Evolutionary conservation across 2,329 filamentous ascomycete genomes (phyloP).

Genomic region (Pyricularia sp.): DNA sequence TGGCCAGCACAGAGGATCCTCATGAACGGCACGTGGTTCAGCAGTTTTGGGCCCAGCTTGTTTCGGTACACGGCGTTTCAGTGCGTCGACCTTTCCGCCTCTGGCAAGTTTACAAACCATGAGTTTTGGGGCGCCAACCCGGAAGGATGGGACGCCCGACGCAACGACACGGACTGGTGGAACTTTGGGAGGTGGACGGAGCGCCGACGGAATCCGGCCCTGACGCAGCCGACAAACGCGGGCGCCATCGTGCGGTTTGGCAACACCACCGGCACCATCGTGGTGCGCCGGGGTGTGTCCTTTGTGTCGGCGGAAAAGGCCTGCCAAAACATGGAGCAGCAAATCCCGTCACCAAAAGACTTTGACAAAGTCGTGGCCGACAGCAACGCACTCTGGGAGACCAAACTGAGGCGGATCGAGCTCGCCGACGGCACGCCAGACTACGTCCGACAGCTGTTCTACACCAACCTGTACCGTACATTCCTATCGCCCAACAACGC

Average conservation of each 20-base stretch:
- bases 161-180: neutral
- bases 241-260: slow-evolving; percentile 1
- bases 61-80: slow-evolving; percentile 1
- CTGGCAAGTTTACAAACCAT: neutral
- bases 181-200: neutral
- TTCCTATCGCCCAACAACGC: slow-evolving; percentile 1
- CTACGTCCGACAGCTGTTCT: neutral
- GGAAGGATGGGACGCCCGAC: neutral
- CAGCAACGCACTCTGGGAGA: neutral
- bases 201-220: neutral
- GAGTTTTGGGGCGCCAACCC: neutral
- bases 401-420: neutral
- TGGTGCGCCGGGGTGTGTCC: neutral
- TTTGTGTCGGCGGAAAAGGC: slow-evolving; percentile 1
- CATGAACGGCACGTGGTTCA: slow-evolving; percentile 1
- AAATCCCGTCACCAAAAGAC: neutral
- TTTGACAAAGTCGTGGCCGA: neutral
- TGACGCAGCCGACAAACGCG: neutral
- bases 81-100: neutral
- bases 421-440: neutral
- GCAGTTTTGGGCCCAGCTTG: neutral
- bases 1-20: slow-evolving; percentile 1
- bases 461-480: neutral
- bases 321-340: neutral
- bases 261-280: neutral